Conservation (phyloP, 1,139 yeast species). For the Geotrichum klebahnii region DNA sequence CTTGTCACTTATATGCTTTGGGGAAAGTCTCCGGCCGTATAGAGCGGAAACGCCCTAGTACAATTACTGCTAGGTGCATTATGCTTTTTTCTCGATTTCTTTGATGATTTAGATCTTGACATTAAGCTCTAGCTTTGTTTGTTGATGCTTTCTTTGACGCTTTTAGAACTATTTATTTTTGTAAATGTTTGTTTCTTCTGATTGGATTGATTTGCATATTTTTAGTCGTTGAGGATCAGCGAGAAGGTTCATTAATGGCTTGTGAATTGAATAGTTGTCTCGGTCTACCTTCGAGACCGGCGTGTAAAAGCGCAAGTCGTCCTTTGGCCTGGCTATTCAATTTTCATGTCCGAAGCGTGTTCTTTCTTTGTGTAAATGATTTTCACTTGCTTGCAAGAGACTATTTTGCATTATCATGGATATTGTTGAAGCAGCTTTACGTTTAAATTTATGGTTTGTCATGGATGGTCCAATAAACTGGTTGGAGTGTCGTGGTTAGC, state of each 20-base stretch:
- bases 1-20: slow-evolving; percentile 17
- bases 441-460: slow-evolving; percentile 2
- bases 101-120: not conserved
- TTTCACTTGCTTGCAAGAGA: slow-evolving; percentile 4
- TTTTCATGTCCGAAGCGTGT: slow-evolving; percentile 6
- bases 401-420: slow-evolving; percentile 4
- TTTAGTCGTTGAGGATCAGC: not conserved
- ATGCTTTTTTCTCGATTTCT: not conserved
- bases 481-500: not conserved
- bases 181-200: not conserved
- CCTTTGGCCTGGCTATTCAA: slow-evolving; percentile 5
- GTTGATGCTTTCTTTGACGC: not conserved
- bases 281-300: slow-evolving; percentile 13
- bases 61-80: slow-evolving; percentile 15
- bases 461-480: not conserved
- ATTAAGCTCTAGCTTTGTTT: slow-evolving; percentile 3
- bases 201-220: slow-evolving; percentile 4
- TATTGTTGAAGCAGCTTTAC: not conserved
- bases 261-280: slow-evolving; percentile 2
- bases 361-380: slow-evolving; percentile 2
- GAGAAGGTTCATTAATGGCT: slow-evolving; percentile 7
- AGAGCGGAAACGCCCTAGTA: slow-evolving; percentile 21
- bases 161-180: not conserved
- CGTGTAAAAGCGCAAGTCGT: slow-evolving; percentile 9
- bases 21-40: slow-evolving; percentile 24